These are phyloP conservation scores for Wickerhamomyces alni DNA, from an alignment of 805 yeast genomes.

Conservation along the genomic window DNA sequence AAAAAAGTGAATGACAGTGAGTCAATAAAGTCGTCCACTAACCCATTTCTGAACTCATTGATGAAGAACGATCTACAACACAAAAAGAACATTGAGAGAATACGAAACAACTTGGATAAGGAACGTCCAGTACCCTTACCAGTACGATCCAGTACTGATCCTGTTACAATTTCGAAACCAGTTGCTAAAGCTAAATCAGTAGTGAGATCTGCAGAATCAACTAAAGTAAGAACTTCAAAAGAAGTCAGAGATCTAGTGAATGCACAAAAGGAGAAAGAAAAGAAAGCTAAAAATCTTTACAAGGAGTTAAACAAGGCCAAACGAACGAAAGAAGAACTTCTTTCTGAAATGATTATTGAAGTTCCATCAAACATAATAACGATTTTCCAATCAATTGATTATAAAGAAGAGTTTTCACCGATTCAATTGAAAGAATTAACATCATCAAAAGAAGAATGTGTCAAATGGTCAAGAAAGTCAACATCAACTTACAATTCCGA, in stretches of 20 bases:
- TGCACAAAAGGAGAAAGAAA: constrained; percentile 5
- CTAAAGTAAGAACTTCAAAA: constrained; percentile 1
- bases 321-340: constrained; percentile 43
- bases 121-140: background rate
- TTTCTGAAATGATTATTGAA: constrained; percentile 43
- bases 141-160: background rate
- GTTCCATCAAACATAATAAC: constrained; percentile 29
- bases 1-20: background rate
- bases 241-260: constrained; percentile 6
- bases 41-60: background rate
- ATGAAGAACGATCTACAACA: background rate
- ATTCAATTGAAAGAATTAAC: constrained; percentile 22
- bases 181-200: background rate
- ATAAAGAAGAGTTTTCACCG: constrained; percentile 12
- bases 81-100: background rate
- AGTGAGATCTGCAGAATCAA: background rate
- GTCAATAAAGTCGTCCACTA: background rate
- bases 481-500: constrained; percentile 41
- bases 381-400: constrained; percentile 24
- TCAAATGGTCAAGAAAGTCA: constrained; percentile 47
- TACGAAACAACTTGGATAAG: background rate
- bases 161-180: background rate
- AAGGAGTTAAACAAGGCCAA: constrained; percentile 31
- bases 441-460: constrained; percentile 29
- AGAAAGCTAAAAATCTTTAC: constrained; percentile 12